Conservation (phyloP, 2,329 filamentous ascomycete genomes). For the Sporothrix phasma region DNA sequence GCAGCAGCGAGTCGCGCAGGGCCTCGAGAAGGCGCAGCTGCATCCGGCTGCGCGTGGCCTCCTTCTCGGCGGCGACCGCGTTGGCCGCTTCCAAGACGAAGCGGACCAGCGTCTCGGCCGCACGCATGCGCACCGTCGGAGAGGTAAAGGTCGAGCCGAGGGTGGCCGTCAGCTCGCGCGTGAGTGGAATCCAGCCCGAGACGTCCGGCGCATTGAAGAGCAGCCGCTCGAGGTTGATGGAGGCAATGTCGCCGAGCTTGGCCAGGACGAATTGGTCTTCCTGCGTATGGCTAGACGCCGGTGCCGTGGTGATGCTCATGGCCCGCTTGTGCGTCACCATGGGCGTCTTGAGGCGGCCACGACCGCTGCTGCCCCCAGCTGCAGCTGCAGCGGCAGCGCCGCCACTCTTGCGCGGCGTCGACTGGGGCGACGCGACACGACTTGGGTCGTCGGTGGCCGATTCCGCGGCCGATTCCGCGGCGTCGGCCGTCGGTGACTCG, state of each 20-base stretch:
- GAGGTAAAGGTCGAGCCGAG: conserved; percentile 39
- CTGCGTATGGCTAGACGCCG: conserved; percentile 43
- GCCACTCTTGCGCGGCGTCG: background rate
- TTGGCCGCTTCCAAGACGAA: conserved; percentile 49
- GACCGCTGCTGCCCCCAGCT: background rate
- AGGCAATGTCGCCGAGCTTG: conserved; percentile 63
- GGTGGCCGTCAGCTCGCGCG: conserved; percentile 41
- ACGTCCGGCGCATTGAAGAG: conserved; percentile 53
- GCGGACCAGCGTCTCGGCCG: conserved; percentile 54
- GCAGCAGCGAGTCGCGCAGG: conserved; percentile 49
- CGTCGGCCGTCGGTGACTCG: conserved; percentile 18
- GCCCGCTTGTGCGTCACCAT: conserved; percentile 31
- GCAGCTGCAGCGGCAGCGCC: background rate
- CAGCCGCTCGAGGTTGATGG: conserved; percentile 66
- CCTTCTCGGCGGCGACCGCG: conserved; percentile 42
- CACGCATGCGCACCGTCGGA: conserved; percentile 45
- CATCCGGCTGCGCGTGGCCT: conserved; percentile 46
- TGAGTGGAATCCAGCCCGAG: conserved; percentile 68
- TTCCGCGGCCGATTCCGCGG: background rate
- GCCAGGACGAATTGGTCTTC: conserved; percentile 59
- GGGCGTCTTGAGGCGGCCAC: conserved; percentile 28
- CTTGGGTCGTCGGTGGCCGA: conserved; percentile 17
- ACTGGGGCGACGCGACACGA: conserved; percentile 27
- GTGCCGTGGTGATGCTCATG: conserved; percentile 38
- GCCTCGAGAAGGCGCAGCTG: conserved; percentile 64